Percentiles rank a stretch among this genome's conserved stretches.
Conservation (phyloP, 2,329 filamentous ascomycete species). For the Scedosporium minutisporum region DNA sequence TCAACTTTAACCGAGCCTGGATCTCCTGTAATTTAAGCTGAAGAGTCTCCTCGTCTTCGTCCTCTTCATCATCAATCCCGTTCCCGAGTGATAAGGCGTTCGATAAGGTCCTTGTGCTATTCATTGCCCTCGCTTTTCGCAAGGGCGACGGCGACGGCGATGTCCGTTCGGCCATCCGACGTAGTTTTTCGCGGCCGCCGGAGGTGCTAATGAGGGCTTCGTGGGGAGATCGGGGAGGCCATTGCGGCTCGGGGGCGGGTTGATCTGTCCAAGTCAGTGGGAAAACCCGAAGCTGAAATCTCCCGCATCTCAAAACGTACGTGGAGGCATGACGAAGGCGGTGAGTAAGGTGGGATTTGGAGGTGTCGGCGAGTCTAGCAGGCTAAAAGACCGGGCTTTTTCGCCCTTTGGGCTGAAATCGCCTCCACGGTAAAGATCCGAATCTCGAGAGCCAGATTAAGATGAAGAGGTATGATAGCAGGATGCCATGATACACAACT, state of each 20-base stretch:
- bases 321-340: neutral
- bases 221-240: constrained; percentile 58
- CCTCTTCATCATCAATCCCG: constrained; percentile 35
- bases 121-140: constrained; percentile 6
- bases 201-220: constrained; percentile 61
- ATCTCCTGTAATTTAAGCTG: constrained; percentile 82
- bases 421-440: neutral
- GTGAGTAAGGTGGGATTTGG: neutral
- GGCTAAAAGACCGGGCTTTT: neutral
- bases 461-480: neutral
- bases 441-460: neutral
- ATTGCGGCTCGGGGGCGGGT: constrained; percentile 38
- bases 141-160: constrained; percentile 61
- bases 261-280: constrained; percentile 2
- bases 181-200: constrained; percentile 65
- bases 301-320: neutral
- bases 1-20: constrained; percentile 76
- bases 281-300: neutral
- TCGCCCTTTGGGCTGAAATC: neutral
- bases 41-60: constrained; percentile 83
- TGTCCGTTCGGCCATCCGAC: constrained; percentile 54
- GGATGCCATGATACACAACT: neutral
- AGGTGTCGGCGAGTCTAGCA: neutral
- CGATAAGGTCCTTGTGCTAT: neutral
- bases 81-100: constrained; percentile 17